These are phyloP conservation scores for Gentiana macrophylla DNA, from an alignment of 257 asterid species.

Conservation along the genomic window DNA sequence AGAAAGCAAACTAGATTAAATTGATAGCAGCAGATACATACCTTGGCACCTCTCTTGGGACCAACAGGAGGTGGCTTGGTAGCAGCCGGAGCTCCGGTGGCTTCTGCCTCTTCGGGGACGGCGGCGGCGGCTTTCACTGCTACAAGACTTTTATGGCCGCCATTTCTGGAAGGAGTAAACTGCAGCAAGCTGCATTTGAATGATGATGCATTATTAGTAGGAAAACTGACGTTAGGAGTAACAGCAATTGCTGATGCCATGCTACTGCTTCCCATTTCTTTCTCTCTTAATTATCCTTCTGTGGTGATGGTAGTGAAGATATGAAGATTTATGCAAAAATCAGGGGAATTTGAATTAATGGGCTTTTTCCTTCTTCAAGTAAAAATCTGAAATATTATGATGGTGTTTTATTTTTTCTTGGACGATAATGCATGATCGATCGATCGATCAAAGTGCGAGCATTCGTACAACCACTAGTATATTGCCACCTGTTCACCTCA, in stretches of 20 bases:
- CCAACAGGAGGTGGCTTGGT: constrained; percentile 87
- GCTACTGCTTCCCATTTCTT: constrained; percentile 61
- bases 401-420: constrained; percentile 42
- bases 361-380: background rate
- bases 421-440: constrained; percentile 21
- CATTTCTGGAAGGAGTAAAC: constrained; percentile 33
- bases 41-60: constrained; percentile 86
- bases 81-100: constrained; percentile 19
- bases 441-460: constrained; percentile 12
- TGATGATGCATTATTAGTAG: constrained; percentile 17
- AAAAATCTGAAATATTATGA: constrained; percentile 6
- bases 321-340: background rate
- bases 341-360: constrained; percentile 3
- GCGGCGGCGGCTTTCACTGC: constrained; percentile 42
- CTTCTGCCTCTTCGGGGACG: constrained; percentile 12
- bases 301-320: background rate
- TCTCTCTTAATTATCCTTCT: background rate
- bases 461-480: constrained; percentile 34
- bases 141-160: constrained; percentile 34
- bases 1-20: no score
- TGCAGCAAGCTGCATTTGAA: constrained; percentile 15
- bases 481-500: constrained; percentile 53
- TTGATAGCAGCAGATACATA: constrained; percentile 1
- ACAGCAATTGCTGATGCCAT: constrained; percentile 45
- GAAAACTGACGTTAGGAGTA: constrained; percentile 34